Evolutionary conservation across 371 early-diverging fungal genomes (phyloP), one percentile per base, ranked within the genome.

Genomic region (Rhizomucor pusillus): DNA sequence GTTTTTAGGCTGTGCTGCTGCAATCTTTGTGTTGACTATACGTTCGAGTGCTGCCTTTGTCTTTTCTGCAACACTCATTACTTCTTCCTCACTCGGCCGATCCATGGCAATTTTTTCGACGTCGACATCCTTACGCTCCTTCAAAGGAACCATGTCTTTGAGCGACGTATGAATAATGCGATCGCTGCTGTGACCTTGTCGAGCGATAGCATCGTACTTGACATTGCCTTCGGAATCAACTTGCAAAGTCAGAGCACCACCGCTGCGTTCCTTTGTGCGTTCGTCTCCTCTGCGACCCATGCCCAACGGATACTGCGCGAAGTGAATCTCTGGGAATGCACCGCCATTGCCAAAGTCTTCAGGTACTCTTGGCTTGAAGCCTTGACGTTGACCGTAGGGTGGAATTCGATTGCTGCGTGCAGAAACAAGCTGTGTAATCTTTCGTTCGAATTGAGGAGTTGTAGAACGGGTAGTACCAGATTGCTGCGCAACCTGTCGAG

Each of bases 301-400:
- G 54, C 91, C 90, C 24, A 92, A 69, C 2, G 98, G 98, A 58
- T 91, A 97, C 68, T 97, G 98, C 6, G 87, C 86, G 43, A 90
- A 72, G 54, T 87, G 88, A 53, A 95, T 87, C 71, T 97, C 98
- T 16, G 98, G 98, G 62, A 86, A 97, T 0, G 98, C 95, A 29
- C 98, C 98, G 33, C 98, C 98, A 69, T 95, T 94, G 48, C 94
- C 95, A 73, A 88, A 97, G 69, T 97, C 97, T 61, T 90, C 84
- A 11, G 74, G 71, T n/a, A 80, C 80, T 53, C 86, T 81, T 52
- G 96, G 96, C 52, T 82, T 77, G 68, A 85, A 96, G 22, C 84
- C 89, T 52, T 69, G 37, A 54, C 96, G 89, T 47, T 86, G 67
- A 13, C 95, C 92, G 59, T 94, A 69, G 16, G 89, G 86, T n/a